Evolutionary conservation across 345 rosid species (phyloP).

Genomic region (Boechera retrofracta): DNA sequence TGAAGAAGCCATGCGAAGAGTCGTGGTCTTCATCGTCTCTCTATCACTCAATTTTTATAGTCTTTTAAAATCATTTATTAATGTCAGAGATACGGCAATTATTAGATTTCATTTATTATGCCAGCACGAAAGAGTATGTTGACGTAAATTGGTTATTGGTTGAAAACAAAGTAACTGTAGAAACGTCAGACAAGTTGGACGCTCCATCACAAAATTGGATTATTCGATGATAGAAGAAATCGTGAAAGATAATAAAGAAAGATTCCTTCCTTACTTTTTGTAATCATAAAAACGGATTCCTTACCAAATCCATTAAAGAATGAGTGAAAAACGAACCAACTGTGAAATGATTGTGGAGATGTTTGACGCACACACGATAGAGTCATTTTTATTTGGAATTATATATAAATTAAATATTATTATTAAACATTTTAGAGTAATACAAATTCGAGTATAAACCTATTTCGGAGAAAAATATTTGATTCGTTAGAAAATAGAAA

Average conservation of each 20-base stretch:
- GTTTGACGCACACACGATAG: not conserved
- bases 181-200: slow-evolving; percentile 17
- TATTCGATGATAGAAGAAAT: not conserved
- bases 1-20: slow-evolving; percentile 34
- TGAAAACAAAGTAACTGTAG: not conserved
- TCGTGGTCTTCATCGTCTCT: slow-evolving; percentile 7
- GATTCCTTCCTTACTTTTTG: slow-evolving; percentile 1
- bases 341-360: not conserved
- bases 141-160: not conserved
- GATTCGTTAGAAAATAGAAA: no score
- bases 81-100: not conserved
- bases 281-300: not conserved
- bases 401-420: no score
- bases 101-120: slow-evolving; percentile 16
- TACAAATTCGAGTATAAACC: no score
- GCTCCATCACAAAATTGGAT: slow-evolving; percentile 21
- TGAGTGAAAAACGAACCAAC: not conserved
- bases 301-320: not conserved
- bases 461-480: not conserved
- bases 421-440: no score
- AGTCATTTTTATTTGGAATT: no score
- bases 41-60: not conserved
- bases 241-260: not conserved
- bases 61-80: not conserved
- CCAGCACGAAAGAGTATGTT: not conserved